Base-by-base conservation (phyloP, 2,329 filamentous ascomycete genomes). In the Neofusicoccum laricinum region DNA sequence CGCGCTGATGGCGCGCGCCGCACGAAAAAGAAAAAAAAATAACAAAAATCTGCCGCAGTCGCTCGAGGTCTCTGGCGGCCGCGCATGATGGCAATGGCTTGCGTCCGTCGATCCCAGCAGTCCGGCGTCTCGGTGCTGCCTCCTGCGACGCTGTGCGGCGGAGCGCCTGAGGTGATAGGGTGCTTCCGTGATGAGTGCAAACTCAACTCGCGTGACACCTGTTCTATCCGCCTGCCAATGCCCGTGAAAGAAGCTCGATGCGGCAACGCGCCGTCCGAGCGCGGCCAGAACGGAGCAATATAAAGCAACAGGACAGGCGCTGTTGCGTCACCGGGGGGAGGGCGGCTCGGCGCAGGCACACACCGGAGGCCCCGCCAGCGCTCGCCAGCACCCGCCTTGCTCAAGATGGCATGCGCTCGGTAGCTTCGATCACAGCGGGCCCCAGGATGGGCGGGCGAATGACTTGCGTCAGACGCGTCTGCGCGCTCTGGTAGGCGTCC, bases 1-100 rank as follows among this genome's bases (percentile, higher is more conserved):
- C 15, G 53, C 55, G 55, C 55, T 34, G 41, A 59, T 46, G 55
- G 43, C 55, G 55, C 55, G 55, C 55, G 55, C 55, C 41, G 41
- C 55, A 32, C 38, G 34, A 40, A 19, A 32, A n/a, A n/a, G n/a
- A n/a, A n/a, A n/a, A 57, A 30, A 5, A 11, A 36, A 11, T 11
- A 36, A 5, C 34, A 36, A 36, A 38, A 12, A 10, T 32, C 25
- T n/a, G 46, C 45, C 45, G 45, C 51, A 21, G 17, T 8, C n/a
- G 25, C 32, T 55, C 50, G 34, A 40, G 34, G 30, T 41, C 10
- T 41, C 50, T 17, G 36, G 7, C 38, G 53, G 4, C 38, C 38
- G n/a, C 36, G n/a, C 53, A 57, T 46, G 55, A 59, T 46, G 53
- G 15, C 17, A 43, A 15, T 43, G 38, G 53, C 51, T 12, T 21